Conservation (phyloP, 805 yeast species). For the Candida andamanensis region DNA sequence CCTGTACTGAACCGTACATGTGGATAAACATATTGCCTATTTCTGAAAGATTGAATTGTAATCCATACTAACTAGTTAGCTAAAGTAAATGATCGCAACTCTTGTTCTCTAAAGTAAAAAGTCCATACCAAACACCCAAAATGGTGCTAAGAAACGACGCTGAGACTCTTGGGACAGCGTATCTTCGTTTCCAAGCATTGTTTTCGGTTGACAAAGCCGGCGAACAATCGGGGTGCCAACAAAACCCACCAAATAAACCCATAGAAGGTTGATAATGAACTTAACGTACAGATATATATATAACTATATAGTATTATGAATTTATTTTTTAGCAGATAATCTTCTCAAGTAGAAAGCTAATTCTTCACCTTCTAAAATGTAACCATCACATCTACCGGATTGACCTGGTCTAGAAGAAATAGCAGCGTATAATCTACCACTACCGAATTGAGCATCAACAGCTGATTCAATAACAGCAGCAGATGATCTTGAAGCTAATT, state of each 20-base stretch:
- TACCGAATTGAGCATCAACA: slow-evolving; percentile 93
- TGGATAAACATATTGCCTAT: slow-evolving; percentile 16
- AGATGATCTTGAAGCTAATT: slow-evolving; percentile 89
- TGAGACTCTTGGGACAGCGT: too few relatives aligned
- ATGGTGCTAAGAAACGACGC: too few relatives aligned
- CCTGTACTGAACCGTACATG: slow-evolving; percentile 15
- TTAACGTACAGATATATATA: too few relatives aligned
- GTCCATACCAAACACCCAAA: too few relatives aligned
- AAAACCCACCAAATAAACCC: too few relatives aligned
- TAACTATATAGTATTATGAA: too few relatives aligned
- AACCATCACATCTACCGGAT: slow-evolving; percentile 99
- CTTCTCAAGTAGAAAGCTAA: slow-evolving; percentile 99
- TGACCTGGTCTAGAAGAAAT: slow-evolving; percentile 99
- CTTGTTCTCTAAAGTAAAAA: too few relatives aligned
- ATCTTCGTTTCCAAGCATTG: slow-evolving; percentile 1
- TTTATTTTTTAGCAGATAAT: slow-evolving; percentile 97
- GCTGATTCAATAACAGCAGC: slow-evolving; percentile 82
- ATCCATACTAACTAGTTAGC: slow-evolving; percentile 10
- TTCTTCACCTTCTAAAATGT: slow-evolving; percentile 99
- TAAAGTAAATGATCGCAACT: too few relatives aligned
- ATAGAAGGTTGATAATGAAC: too few relatives aligned
- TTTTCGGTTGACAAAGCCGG: slow-evolving; percentile 1
- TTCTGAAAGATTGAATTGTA: slow-evolving; percentile 8
- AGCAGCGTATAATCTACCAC: slow-evolving; percentile 98
- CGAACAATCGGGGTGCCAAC: not conserved